Conservation (phyloP, 495 filamentous ascomycete genomes). For the Friedmanniomyces simplex region DNA sequence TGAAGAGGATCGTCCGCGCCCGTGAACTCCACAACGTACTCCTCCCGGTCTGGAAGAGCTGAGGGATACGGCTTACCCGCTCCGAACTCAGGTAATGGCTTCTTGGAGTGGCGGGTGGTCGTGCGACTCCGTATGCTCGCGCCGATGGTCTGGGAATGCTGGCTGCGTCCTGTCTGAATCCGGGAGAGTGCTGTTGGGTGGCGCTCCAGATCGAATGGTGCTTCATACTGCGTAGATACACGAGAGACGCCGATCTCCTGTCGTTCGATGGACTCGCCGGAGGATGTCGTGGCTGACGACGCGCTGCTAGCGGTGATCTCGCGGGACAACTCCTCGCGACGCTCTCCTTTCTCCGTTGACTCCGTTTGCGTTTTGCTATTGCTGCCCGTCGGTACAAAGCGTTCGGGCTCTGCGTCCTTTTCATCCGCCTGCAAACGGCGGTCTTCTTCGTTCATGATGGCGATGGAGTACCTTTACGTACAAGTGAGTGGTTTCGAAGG, state of each 20-base stretch:
- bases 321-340: constrained; percentile 11
- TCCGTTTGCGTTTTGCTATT: constrained; percentile 27
- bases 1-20: constrained; percentile 61
- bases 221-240: constrained; percentile 51
- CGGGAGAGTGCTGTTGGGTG: constrained; percentile 65
- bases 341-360: constrained; percentile 9
- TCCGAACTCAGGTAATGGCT: constrained; percentile 49
- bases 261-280: constrained; percentile 23
- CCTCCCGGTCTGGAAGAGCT: constrained; percentile 57
- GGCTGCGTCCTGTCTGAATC: constrained; percentile 62
- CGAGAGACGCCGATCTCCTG: constrained; percentile 39
- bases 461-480: neutral
- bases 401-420: constrained; percentile 27
- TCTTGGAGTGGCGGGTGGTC: constrained; percentile 42
- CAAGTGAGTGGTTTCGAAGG: too few relatives aligned
- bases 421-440: constrained; percentile 43
- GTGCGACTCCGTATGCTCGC: constrained; percentile 35
- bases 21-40: constrained; percentile 82
- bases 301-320: constrained; percentile 16
- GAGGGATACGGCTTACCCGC: constrained; percentile 73
- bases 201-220: constrained; percentile 43
- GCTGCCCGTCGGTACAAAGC: constrained; percentile 4
- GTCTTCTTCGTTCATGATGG: constrained; percentile 41
- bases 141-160: constrained; percentile 69
- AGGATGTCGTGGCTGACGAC: constrained; percentile 30